Conservation (phyloP, 106 monocot species). For the Acanthochlamys bracteata region DNA sequence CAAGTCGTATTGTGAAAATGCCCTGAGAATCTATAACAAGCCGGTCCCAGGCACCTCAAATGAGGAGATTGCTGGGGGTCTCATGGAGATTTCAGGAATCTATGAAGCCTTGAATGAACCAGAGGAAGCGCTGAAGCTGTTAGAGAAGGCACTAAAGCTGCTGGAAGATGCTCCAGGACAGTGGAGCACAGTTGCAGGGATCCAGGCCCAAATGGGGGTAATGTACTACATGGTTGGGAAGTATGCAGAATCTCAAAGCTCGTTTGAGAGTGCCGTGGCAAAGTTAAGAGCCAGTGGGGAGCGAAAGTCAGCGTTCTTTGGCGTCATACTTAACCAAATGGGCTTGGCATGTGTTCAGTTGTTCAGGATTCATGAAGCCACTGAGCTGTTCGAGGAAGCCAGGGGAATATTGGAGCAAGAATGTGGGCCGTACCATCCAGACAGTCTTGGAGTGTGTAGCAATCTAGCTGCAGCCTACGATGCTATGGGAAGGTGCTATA, state of each 20-base stretch:
- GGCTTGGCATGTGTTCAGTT: constrained; percentile 38
- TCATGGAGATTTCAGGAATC: constrained; percentile 23
- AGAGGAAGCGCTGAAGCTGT: constrained; percentile 31
- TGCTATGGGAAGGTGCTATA: constrained; percentile 41
- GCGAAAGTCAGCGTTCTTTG: constrained; percentile 32
- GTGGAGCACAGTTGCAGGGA: constrained; percentile 30
- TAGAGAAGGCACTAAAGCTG: constrained; percentile 29
- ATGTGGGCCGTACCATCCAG: constrained; percentile 26
- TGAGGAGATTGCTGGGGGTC: constrained; percentile 29
- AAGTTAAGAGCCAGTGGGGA: constrained; percentile 36
- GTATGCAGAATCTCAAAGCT: constrained; percentile 19
- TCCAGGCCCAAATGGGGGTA: constrained; percentile 41
- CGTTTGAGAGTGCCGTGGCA: constrained; percentile 23
- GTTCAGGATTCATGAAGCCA: constrained; percentile 37
- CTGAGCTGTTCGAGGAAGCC: constrained; percentile 35
- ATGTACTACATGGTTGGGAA: constrained; percentile 32
- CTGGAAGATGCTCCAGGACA: constrained; percentile 34
- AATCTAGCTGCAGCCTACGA: constrained; percentile 47
- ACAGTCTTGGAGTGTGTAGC: constrained; percentile 40
- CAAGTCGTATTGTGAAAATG: constrained; percentile 44
- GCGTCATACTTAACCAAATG: constrained; percentile 41
- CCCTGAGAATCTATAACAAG: constrained; percentile 29
- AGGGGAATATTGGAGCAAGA: constrained; percentile 33
- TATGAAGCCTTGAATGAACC: constrained; percentile 29
- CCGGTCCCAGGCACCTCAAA: constrained; percentile 27